A percentile compares a stretch with the other conserved stretches of the same genome.
Evolutionary conservation across 768 basidiomycete species (phyloP).

Genomic region (Leccinum ochraceum): DNA sequence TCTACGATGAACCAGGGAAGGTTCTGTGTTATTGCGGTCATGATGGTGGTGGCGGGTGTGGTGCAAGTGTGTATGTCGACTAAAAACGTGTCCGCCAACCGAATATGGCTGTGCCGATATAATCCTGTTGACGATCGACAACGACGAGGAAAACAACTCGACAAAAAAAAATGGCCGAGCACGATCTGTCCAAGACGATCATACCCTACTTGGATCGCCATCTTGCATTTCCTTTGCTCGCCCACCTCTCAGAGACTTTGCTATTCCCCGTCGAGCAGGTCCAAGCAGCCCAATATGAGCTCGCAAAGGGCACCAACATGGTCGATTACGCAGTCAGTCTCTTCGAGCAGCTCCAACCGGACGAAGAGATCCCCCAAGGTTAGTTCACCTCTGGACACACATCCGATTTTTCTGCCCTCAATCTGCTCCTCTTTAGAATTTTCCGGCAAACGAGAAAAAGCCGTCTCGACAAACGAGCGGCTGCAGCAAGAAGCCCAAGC

Average conservation of each 20-base stretch:
- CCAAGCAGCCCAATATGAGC: conserved; percentile 91
- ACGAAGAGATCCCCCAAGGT: conserved; percentile 71
- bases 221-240: conserved; percentile 88
- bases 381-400: conserved; percentile 18
- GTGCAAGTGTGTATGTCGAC: conserved; percentile 9
- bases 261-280: conserved; percentile 81
- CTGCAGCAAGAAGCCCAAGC: conserved; percentile 90
- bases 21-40: conserved; percentile 79
- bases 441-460: conserved; percentile 75
- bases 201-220: conserved; percentile 95
- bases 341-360: conserved; percentile 77
- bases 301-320: conserved; percentile 98
- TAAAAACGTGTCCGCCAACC: conserved; percentile 1
- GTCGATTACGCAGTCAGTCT: conserved; percentile 87
- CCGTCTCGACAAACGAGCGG: conserved; percentile 79
- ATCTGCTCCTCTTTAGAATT: conserved; percentile 59
- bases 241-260: conserved; percentile 76
- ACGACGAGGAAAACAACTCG: not conserved
- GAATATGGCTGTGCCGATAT: conserved; percentile 22
- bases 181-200: conserved; percentile 88
- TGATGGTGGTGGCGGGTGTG: conserved; percentile 33
- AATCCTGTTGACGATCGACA: conserved; percentile 9
- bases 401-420: not conserved
- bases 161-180: conserved; percentile 66
- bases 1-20: conserved; percentile 86